Percentiles rank a stretch among this genome's conserved stretches.
These are phyloP conservation scores for Macadamia integrifolia DNA, from an alignment of 164 flowering plant species.

Conservation along the genomic window DNA sequence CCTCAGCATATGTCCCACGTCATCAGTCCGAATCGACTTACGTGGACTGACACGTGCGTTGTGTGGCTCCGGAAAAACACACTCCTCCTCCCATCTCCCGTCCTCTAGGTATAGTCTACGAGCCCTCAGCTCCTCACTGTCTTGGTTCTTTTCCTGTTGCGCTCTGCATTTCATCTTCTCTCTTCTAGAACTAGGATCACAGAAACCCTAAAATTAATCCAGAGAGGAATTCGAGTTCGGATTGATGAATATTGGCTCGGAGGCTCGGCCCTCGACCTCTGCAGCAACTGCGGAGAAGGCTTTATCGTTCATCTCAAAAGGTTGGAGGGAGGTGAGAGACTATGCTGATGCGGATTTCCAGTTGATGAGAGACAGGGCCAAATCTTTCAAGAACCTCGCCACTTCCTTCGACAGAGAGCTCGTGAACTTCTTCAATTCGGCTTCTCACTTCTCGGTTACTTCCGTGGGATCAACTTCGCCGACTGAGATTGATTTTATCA, in stretches of 20 bases:
- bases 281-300: conserved; percentile 31
- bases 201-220: no score
- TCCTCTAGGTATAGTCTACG: no score
- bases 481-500: conserved; percentile 62
- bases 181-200: no score
- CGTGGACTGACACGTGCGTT: no score
- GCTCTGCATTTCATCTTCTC: no score
- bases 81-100: no score
- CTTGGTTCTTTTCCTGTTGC: no score
- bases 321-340: conserved; percentile 67
- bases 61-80: no score
- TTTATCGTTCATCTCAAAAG: conserved; percentile 53
- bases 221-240: no score
- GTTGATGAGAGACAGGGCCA: conserved; percentile 54
- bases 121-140: no score
- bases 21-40: no score
- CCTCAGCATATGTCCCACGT: no score
- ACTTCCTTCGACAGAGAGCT: conserved; percentile 63
- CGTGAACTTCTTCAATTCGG: conserved; percentile 54
- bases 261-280: conserved; percentile 25
- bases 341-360: conserved; percentile 66
- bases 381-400: conserved; percentile 59
- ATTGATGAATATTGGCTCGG: conserved; percentile 23
- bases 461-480: conserved; percentile 28
- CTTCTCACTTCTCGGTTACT: conserved; percentile 39